Base-by-base conservation (phyloP, 495 filamentous ascomycete species). In the Thermochaetoides thermophila region DNA sequence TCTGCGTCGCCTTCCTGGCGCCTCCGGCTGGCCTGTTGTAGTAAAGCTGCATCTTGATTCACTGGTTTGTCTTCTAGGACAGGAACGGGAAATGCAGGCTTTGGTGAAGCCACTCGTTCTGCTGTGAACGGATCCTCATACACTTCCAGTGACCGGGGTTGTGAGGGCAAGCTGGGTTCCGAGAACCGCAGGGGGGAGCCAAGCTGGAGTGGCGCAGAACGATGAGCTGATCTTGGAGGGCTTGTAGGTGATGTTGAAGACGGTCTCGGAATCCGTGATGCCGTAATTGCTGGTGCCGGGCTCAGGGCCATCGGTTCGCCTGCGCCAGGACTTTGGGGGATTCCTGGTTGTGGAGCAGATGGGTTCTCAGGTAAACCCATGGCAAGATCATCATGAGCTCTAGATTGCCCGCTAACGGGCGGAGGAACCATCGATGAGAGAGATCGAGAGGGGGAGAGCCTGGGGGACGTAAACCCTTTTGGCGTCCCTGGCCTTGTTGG, bases 61-160 rank as follows among this genome's bases (percentile, higher is more conserved):
- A 71, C 46, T 7, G 64, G 53, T 38, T 55, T 62, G 31, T 70
- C 61, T 34, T 59, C 69, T 27, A 69, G 52, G 14, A 66, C 71
- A 1, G 65, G 59, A 0, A 45, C 53, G 8, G 50, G 56, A 8
- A 59, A 43, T 8, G 41, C 42, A n/a, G 56, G 55, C 32, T 54
- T 52, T 6, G 67, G 57, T 4, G 61, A 57, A 0, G 55, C 38
- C 35, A 64, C 46, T 13, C 39, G 15, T 27, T 66, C 63, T 23
- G 60, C 62, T 1, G 57, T 64, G 28, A 75, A 66, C 3, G 69
- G 74, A 32, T 75, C 73, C 43, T 79, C 73, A 37, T 72, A 73
- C 3, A 73, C 68, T 38, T 65, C 68, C 8, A 72, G 44, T 3
- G 56, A 39, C 30, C 56, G 57, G 12, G 52, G 7, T 55, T 65